A percentile compares a stretch with the other conserved stretches of the same genome.
Evolutionary conservation across 176 grass and related monocot species (phyloP).

Genomic region (Avena sativa): DNA sequence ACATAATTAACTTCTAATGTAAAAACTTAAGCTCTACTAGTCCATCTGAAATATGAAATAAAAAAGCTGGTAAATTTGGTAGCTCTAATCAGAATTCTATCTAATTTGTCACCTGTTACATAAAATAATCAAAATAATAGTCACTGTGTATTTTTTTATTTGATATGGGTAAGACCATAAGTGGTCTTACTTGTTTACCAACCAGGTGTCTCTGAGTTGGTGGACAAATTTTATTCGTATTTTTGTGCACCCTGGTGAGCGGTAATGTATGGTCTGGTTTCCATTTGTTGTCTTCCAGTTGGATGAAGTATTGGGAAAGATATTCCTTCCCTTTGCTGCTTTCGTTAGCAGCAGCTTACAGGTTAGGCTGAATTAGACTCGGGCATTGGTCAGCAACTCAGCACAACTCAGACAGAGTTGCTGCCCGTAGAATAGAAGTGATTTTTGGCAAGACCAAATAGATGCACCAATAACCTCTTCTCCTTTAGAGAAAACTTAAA

Average conservation of each 20-base stretch:
- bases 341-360: not conserved
- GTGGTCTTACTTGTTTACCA: not conserved
- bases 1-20: not conserved
- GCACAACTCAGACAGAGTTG: not conserved
- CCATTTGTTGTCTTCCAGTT: constrained; percentile 12
- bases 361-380: not conserved
- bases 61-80: not conserved
- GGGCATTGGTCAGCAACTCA: not conserved
- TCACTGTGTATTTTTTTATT: not conserved
- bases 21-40: constrained; percentile 4
- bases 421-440: constrained; percentile 2
- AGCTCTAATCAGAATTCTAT: not conserved
- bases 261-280: not conserved
- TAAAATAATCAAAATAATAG: not conserved
- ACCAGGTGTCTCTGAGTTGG: not conserved
- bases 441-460: constrained; percentile 2
- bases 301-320: constrained; percentile 24
- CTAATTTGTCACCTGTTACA: not conserved
- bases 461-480: not conserved
- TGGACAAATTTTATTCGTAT: constrained; percentile 4
- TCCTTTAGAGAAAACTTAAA: constrained; percentile 21
- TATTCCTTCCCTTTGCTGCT: not conserved
- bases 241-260: not conserved
- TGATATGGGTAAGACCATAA: constrained; percentile 27
- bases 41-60: not conserved